These are phyloP conservation scores for Francoa sonchifolia DNA, from an alignment of 441 rosid species.

Conservation along the genomic window DNA sequence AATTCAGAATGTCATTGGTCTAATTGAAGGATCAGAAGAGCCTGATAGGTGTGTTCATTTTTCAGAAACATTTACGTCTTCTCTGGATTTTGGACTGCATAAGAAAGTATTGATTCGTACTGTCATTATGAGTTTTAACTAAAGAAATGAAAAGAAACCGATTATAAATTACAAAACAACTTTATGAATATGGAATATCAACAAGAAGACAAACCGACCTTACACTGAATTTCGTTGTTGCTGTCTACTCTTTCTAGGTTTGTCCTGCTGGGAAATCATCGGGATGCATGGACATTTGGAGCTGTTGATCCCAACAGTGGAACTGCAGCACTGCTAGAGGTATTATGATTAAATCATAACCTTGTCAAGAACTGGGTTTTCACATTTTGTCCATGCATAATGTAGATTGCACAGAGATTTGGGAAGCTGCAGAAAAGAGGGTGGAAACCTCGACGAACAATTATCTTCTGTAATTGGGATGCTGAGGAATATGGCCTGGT, in stretches of 20 bases:
- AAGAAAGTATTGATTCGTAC: too few species aligned
- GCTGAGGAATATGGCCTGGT: slow-evolving; percentile 94
- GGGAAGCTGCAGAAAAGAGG: slow-evolving; percentile 50
- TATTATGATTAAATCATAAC: slow-evolving; percentile 9
- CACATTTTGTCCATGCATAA: slow-evolving; percentile 3
- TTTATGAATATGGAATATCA: too few species aligned
- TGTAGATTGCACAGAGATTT: slow-evolving; percentile 56
- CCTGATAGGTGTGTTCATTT: slow-evolving; percentile 52
- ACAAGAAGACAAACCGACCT: too few species aligned
- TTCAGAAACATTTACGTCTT: not conserved
- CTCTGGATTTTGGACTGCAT: too few species aligned
- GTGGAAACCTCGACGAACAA: slow-evolving; percentile 74
- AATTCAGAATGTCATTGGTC: slow-evolving; percentile 69
- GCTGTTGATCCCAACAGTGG: slow-evolving; percentile 94
- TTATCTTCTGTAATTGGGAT: slow-evolving; percentile 79
- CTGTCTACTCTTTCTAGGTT: too few species aligned
- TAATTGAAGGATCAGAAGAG: slow-evolving; percentile 68
- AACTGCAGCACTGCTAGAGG: slow-evolving; percentile 77
- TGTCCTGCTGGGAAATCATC: slow-evolving; percentile 66
- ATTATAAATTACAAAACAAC: too few species aligned
- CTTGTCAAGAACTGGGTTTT: not conserved
- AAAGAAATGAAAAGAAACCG: too few species aligned
- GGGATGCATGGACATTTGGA: slow-evolving; percentile 94
- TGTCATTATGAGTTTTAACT: too few species aligned
- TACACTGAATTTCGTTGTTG: too few species aligned